Evolutionary conservation across 1,284 basidiomycete species (phyloP).

Genomic region (Mycosarcoma maydis): DNA sequence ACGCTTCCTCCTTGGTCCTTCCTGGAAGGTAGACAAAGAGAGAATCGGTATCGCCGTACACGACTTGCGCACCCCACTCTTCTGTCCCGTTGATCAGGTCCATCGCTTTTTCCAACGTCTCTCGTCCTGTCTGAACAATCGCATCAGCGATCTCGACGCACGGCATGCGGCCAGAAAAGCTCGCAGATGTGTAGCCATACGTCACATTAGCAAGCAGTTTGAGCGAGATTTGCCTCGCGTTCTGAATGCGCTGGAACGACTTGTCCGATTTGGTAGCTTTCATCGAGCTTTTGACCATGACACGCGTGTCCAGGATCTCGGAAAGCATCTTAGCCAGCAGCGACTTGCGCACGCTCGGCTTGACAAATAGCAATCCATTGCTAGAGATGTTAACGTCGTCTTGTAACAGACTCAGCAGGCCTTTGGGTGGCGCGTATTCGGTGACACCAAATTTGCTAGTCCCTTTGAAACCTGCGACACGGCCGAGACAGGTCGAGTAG

Average conservation of each 20-base stretch:
- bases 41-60: conserved; percentile 99
- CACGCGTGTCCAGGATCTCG: conserved; percentile 92
- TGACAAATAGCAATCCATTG: conserved; percentile 93
- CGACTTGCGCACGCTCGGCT: conserved; percentile 82
- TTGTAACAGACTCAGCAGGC: conserved; percentile 68
- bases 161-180: conserved; percentile 95
- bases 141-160: conserved; percentile 97
- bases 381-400: conserved; percentile 69
- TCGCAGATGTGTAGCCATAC: conserved; percentile 93
- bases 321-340: conserved; percentile 89
- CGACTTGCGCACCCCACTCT: conserved; percentile 87
- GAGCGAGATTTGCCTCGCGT: conserved; percentile 61
- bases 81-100: conserved; percentile 74
- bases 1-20: conserved; percentile 90
- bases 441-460: conserved; percentile 84
- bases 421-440: conserved; percentile 78
- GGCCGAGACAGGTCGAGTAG: conserved; percentile 86
- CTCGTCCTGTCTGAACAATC: conserved; percentile 93
- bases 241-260: conserved; percentile 62
- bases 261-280: conserved; percentile 81
- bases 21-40: conserved; percentile 89
- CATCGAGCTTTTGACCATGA: conserved; percentile 97
- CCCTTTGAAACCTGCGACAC: conserved; percentile 83
- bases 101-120: conserved; percentile 95
- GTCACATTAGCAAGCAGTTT: conserved; percentile 67